Base-by-base conservation (phyloP, 805 yeast species). In the Hanseniaspora occidentalis region DNA sequence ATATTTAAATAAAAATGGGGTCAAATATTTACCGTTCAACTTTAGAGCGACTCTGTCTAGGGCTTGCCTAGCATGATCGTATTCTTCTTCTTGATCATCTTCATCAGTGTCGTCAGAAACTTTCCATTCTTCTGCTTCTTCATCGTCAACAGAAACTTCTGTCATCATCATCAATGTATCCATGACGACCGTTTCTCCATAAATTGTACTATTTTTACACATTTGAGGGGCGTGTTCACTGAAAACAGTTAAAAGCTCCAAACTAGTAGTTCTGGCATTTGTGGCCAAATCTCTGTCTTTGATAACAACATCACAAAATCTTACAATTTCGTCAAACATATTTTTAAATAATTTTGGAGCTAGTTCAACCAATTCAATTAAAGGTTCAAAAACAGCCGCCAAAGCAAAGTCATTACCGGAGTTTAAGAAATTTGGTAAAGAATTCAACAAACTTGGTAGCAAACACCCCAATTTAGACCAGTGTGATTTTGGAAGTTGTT, bases 271-370 rank as follows among this genome's bases (percentile, higher is more conserved):
- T 55, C 98, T 75, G 4, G 96, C 79, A 37, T 67, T 62, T 17
- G 85, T 70, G 21, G 85, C 96, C 49, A 86, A 64, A 17, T 84
- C 94, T 52, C 71, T 74, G 61, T 85, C 79, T 52, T 83, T 84
- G 39, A 85, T 73, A 24, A 92, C 89, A 13, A 77, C 73, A n/a
- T 85, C 71, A 52, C 92, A 77, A 53, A 92, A 92, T 46, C 83
- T 82, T 38, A 86, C 75, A 35, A 92, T 77, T n/a, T 84, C 79
- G 38, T 80, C 78, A 58, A 92, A 89, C 84, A 89, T 83, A 34
- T 85, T 85, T 54, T 73, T 75, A 67, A 92, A 92, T 76, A 92
- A 75, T 56, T 88, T 89, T 40, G 98, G 97, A 7, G 96, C 97
- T 44, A 88, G 65, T 47, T 81, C 89, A 8, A 88, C 96, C 44